Percentiles rank a stretch among this genome's conserved stretches.
Evolutionary conservation across 257 asterid species (phyloP).

Genomic region (Cruciata laevipes): DNA sequence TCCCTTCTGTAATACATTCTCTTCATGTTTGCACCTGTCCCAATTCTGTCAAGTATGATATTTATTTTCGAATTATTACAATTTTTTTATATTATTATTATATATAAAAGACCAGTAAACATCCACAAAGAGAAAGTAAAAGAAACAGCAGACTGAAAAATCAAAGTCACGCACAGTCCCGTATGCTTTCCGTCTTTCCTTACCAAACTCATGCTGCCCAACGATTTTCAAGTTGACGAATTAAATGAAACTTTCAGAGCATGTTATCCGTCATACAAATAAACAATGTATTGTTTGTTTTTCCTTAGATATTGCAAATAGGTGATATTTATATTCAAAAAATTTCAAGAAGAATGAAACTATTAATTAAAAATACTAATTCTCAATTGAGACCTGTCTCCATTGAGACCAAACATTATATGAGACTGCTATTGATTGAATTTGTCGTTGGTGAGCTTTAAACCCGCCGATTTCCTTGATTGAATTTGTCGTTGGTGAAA

Average conservation of each 20-base stretch:
- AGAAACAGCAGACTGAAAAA: not conserved
- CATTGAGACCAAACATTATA: no score
- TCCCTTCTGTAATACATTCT: conserved; percentile 4
- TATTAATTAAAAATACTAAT: no score
- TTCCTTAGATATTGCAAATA: not conserved
- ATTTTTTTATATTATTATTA: not conserved
- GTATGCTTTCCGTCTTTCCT: not conserved
- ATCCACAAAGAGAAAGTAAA: not conserved
- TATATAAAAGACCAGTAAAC: not conserved
- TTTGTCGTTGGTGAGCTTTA: no score
- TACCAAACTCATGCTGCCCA: not conserved
- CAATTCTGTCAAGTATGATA: not conserved
- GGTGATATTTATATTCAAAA: not conserved
- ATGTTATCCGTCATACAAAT: not conserved
- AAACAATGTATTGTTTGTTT: not conserved
- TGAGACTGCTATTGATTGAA: no score
- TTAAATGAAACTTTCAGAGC: not conserved
- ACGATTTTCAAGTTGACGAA: not conserved
- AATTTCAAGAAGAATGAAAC: no score
- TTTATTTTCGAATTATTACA: not conserved
- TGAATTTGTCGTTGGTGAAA: no score
- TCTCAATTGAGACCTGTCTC: no score
- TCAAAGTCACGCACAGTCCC: not conserved
- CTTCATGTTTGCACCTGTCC: conserved; percentile 16
- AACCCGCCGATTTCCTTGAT: no score